Conservation (phyloP, 2,329 filamentous ascomycete species). For the Colletotrichum horii region DNA sequence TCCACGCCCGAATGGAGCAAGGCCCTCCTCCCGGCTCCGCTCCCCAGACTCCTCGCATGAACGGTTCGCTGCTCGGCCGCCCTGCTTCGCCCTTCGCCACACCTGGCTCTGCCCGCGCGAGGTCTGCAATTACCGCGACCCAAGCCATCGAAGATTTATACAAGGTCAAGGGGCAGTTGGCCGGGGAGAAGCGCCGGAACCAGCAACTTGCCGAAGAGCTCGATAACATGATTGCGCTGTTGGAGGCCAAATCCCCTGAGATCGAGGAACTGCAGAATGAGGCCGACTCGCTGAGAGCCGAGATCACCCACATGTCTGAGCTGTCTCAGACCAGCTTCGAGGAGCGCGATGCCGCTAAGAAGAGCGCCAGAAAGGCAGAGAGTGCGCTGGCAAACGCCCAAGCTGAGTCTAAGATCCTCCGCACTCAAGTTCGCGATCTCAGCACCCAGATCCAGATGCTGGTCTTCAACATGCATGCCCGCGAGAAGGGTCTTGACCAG, state of each 20-base stretch:
- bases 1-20: slow-evolving; percentile 54
- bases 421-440: slow-evolving; percentile 86
- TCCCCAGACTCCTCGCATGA: slow-evolving; percentile 66
- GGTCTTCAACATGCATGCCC: slow-evolving; percentile 83
- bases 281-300: slow-evolving; percentile 77
- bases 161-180: slow-evolving; percentile 74
- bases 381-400: slow-evolving; percentile 68
- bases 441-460: slow-evolving; percentile 91
- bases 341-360: slow-evolving; percentile 79
- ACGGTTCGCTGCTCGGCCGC: slow-evolving; percentile 58
- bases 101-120: slow-evolving; percentile 61
- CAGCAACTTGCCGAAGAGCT: slow-evolving; percentile 78
- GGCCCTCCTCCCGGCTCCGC: slow-evolving; percentile 49
- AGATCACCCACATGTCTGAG: slow-evolving; percentile 84
- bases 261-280: slow-evolving; percentile 85
- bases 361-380: slow-evolving; percentile 79
- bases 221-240: slow-evolving; percentile 82
- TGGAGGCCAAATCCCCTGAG: slow-evolving; percentile 88
- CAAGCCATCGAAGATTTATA: slow-evolving; percentile 70
- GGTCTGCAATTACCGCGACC: slow-evolving; percentile 62
- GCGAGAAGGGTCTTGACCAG: slow-evolving; percentile 77
- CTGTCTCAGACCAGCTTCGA: slow-evolving; percentile 82
- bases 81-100: slow-evolving; percentile 68
- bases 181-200: slow-evolving; percentile 74
- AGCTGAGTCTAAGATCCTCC: slow-evolving; percentile 78